phyloP scores from a whole-genome alignment of 2,329 filamentous ascomycete species.

The Epicoccum sorghinum region DNA sequence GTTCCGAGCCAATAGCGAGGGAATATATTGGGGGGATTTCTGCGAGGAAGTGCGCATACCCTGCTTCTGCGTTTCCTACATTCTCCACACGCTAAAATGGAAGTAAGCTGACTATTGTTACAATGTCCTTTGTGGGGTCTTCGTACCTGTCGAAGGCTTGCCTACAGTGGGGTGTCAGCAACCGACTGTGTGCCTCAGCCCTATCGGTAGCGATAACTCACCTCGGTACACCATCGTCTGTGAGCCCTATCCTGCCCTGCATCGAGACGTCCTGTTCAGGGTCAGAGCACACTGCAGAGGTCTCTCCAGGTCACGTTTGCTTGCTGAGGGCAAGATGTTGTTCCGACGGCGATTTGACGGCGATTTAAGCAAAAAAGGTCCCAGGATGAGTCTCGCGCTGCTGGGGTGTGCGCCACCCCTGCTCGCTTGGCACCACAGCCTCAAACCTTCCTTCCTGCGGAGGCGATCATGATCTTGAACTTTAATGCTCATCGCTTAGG shows the following conservation, averaged over 20 bases:
- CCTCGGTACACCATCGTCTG: slow-evolving; percentile 33
- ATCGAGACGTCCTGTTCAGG: slow-evolving; percentile 6
- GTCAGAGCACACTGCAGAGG: not conserved
- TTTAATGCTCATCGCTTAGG: not conserved
- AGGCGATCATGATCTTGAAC: not conserved
- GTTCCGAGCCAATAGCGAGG: slow-evolving; percentile 1
- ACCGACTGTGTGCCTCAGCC: not conserved
- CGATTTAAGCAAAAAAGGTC: not conserved
- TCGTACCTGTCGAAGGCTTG: slow-evolving; percentile 27
- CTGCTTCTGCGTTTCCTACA: slow-evolving; percentile 39
- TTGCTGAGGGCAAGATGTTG: not conserved
- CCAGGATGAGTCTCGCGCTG: slow-evolving; percentile 3
- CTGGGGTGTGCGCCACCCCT: slow-evolving; percentile 1
- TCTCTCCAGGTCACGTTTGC: not conserved
- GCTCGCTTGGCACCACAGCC: slow-evolving; percentile 15
- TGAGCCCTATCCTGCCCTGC: slow-evolving; percentile 11
- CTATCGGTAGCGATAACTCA: slow-evolving; percentile 1
- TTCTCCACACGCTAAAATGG: slow-evolving; percentile 27
- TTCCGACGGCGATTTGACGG: not conserved
- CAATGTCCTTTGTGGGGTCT: not conserved
- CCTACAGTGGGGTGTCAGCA: slow-evolving; percentile 20
- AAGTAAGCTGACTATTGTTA: not conserved
- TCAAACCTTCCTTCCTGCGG: not conserved
- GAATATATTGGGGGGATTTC: not conserved
- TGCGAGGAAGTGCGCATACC: slow-evolving; percentile 20